Evolutionary conservation across 345 rosid species (phyloP), one percentile per base, ranked within the genome.

Genomic region (Syzygium aromaticum): DNA sequence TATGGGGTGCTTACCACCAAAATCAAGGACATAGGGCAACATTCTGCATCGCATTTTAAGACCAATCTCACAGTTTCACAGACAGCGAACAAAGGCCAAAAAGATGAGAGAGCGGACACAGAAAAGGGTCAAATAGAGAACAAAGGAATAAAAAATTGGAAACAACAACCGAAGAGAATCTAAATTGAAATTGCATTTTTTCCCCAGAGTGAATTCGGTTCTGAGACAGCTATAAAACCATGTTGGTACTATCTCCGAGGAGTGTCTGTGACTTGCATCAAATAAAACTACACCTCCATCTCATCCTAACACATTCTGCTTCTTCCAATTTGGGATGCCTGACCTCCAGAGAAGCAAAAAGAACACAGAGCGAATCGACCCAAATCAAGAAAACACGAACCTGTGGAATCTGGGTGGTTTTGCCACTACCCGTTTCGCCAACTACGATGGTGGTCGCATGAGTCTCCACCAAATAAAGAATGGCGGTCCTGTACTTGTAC

Each of bases 381-480:
- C 54, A 38, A 61, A 11, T 43, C 78, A 77, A 23, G 12, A 54
- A 77, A 51, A 54, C 33, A 61, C 38, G 17, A 87, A 98, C 99
- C 99, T 98, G 99, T 80, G 99, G 98, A 86, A 96, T 96, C 89
- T 96, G 99, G 11, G 99, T 97, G 87, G 99, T 98, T 92, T 96
- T 98, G 77, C 99, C 99, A 89, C 99, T 96, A 11, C 99, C 99
- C 73, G 99, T 98, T 92, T 98, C 99, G 33, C 99, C 99, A 85
- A 98, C 99, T 56, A 98, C 87, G 57, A 98, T 90, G 84, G 98
- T 95, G n/a, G 98, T 95, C n/a, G 95, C 98, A 85, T 94, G 98
- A 90, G 93, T 91, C 93, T 96, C 99, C 84, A 94, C 98, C 90
- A 96, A 89, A 90, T 98, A 98, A 30, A 98, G 92, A 91, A 98